phyloP scores from a whole-genome alignment of 2,329 filamentous ascomycete species.

The Arthrobotrys megalospora region DNA sequence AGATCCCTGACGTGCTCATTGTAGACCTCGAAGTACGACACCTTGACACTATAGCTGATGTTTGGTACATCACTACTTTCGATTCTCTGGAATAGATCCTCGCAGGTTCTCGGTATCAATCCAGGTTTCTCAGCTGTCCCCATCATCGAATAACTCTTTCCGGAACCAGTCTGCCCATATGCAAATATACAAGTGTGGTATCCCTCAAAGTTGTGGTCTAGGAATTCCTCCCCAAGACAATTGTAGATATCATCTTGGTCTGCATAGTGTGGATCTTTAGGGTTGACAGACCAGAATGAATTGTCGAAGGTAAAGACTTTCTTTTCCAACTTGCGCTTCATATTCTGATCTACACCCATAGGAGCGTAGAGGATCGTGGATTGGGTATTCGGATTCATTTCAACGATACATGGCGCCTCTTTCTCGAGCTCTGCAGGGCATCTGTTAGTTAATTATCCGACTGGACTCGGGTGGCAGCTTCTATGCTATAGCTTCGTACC shows the following conservation, averaged over 20 bases:
- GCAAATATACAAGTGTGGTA: constrained; percentile 99
- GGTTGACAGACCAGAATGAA: constrained; percentile 96
- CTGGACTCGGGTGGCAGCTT: constrained; percentile 26
- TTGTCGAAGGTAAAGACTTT: constrained; percentile 97
- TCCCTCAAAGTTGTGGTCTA: constrained; percentile 99
- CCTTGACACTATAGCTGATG: constrained; percentile 95
- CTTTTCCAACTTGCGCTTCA: constrained; percentile 83
- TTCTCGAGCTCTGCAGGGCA: constrained; percentile 80
- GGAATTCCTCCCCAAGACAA: constrained; percentile 92
- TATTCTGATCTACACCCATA: constrained; percentile 71
- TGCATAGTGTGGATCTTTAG: constrained; percentile 85
- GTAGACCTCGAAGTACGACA: constrained; percentile 99
- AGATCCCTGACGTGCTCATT: constrained; percentile 98
- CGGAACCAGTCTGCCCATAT: constrained; percentile 96
- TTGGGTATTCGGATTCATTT: constrained; percentile 91
- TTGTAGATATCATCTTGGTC: constrained; percentile 95
- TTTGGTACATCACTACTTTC: constrained; percentile 86
- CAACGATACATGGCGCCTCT: constrained; percentile 85
- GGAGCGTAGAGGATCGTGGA: constrained; percentile 85
- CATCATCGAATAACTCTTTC: constrained; percentile 99
- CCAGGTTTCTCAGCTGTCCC: constrained; percentile 86
- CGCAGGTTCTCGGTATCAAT: constrained; percentile 93
- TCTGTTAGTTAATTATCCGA: constrained; percentile 64
- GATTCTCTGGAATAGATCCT: constrained; percentile 95
- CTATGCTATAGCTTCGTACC: constrained; percentile 71